A percentile compares a stretch with the other conserved stretches of the same genome.
Conservation (phyloP, 2,329 filamentous ascomycete genomes). For the Beauveria varroae region DNA sequence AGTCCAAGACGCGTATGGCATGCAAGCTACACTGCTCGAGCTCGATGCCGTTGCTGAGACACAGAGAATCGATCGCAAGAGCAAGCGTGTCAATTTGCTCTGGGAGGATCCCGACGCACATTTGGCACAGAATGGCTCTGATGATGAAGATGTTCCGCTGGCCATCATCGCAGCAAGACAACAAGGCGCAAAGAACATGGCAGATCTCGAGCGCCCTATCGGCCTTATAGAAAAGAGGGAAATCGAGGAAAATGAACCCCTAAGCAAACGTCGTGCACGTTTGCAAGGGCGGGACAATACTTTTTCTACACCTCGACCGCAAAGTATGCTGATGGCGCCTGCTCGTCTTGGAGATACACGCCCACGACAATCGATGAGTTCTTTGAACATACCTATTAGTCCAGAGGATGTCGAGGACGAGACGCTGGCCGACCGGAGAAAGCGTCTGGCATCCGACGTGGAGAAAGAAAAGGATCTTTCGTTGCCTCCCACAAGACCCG, state of each 20-base stretch:
- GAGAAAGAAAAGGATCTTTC: slow-evolving; percentile 39
- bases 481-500: slow-evolving; percentile 47
- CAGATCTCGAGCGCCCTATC: slow-evolving; percentile 55
- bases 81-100: slow-evolving; percentile 74
- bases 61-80: slow-evolving; percentile 65
- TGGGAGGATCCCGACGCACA: slow-evolving; percentile 68
- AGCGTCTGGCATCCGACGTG: slow-evolving; percentile 47
- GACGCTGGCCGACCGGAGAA: slow-evolving; percentile 58
- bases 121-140: slow-evolving; percentile 36
- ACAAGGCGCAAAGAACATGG: slow-evolving; percentile 41
- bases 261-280: slow-evolving; percentile 68
- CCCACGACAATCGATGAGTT: slow-evolving; percentile 17
- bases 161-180: slow-evolving; percentile 65
- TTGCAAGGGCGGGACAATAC: slow-evolving; percentile 56
- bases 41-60: slow-evolving; percentile 85
- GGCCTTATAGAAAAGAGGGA: slow-evolving; percentile 75
- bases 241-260: slow-evolving; percentile 85
- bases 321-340: slow-evolving; percentile 34
- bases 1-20: slow-evolving; percentile 56
- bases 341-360: slow-evolving; percentile 11
- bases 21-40: slow-evolving; percentile 84
- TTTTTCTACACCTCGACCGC: slow-evolving; percentile 31
- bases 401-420: slow-evolving; percentile 55
- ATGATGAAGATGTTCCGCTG: slow-evolving; percentile 82
- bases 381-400: slow-evolving; percentile 36